phyloP scores from a whole-genome alignment of 768 basidiomycete species.

The Agrocybe praecox region DNA sequence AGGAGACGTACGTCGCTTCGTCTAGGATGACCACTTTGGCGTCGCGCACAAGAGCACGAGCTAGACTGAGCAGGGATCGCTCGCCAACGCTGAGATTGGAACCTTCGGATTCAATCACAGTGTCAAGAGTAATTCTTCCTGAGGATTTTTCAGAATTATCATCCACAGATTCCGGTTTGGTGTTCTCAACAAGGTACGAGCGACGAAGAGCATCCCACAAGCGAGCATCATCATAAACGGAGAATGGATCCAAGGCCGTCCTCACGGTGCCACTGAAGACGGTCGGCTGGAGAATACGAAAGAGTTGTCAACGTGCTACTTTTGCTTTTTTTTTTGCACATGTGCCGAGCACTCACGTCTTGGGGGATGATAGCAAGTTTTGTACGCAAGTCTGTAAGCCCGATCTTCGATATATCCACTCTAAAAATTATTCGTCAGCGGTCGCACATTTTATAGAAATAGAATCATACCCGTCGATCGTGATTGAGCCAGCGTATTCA shows the following conservation, averaged over 20 bases:
- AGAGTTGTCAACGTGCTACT: neutral
- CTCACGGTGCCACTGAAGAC: constrained; percentile 63
- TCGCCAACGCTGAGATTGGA: constrained; percentile 72
- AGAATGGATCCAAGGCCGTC: constrained; percentile 63
- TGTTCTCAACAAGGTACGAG: constrained; percentile 40
- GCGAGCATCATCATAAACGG: constrained; percentile 59
- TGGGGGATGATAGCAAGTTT: constrained; percentile 71
- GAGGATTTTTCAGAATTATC: constrained; percentile 36
- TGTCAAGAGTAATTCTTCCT: constrained; percentile 63
- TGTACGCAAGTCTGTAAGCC: constrained; percentile 61
- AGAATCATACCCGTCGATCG: constrained; percentile 57
- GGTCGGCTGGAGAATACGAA: constrained; percentile 41
- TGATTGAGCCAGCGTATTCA: constrained; percentile 65
- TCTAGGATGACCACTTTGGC: constrained; percentile 78
- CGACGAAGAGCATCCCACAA: constrained; percentile 77
- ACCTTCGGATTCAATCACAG: constrained; percentile 77
- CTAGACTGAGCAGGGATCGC: constrained; percentile 74
- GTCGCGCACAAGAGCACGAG: constrained; percentile 79
- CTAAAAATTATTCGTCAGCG: constrained; percentile 23
- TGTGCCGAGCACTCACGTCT: constrained; percentile 32
- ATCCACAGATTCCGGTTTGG: constrained; percentile 44
- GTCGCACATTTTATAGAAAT: neutral
- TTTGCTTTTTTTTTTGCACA: too few species aligned
- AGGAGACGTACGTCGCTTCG: constrained; percentile 60
- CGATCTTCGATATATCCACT: constrained; percentile 69